Conservation (phyloP, 192 early-diverging fungal genomes). For the Diversispora epigaea region DNA sequence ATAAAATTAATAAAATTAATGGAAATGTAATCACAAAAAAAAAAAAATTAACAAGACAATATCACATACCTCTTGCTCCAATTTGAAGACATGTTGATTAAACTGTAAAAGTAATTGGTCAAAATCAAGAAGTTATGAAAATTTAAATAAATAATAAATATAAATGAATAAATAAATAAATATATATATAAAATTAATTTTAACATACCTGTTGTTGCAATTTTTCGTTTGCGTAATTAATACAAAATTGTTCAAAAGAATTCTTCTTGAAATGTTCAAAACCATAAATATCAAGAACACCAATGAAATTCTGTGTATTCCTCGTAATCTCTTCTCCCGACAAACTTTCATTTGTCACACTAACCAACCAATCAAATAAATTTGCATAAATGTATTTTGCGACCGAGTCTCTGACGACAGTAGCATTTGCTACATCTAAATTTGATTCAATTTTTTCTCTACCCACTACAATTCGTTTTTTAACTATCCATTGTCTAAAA, state of each 20-base stretch:
- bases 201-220: constrained; percentile 78
- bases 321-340: constrained; percentile 53
- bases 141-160: not conserved
- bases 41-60: not conserved
- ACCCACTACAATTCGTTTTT: constrained; percentile 88
- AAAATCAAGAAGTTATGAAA: not conserved
- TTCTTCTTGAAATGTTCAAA: constrained; percentile 99
- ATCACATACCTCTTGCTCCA: constrained; percentile 78
- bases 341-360: constrained; percentile 83
- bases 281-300: constrained; percentile 98
- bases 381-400: constrained; percentile 96
- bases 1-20: not conserved
- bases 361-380: constrained; percentile 96
- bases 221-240: constrained; percentile 97
- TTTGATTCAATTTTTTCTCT: constrained; percentile 89
- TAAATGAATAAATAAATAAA: not conserved
- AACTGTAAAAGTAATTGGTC: constrained; percentile 54
- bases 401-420: constrained; percentile 85
- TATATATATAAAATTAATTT: not conserved
- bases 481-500: constrained; percentile 94
- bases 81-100: constrained; percentile 97
- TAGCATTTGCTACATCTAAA: constrained; percentile 70
- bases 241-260: constrained; percentile 99
- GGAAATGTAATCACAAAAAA: not conserved
- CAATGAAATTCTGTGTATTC: constrained; percentile 73